Evolutionary conservation across 208 protist genomes (phyloP), one percentile per base, ranked within the genome.

Genomic region (Trypanosoma vivax): DNA sequence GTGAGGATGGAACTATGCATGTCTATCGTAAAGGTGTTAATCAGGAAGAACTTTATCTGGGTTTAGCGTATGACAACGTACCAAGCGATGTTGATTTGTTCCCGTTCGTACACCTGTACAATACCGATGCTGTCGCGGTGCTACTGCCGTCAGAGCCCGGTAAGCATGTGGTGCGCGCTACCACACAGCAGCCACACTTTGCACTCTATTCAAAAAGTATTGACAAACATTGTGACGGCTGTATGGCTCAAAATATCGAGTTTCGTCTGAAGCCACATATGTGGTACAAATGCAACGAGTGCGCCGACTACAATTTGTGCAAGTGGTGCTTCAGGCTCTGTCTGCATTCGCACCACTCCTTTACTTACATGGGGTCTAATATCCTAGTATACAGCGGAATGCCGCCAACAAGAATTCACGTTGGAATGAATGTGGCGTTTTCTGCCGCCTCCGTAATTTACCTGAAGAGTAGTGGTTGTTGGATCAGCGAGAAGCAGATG

Each of bases 241-340:
- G 83, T 68, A 61, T 71, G 11, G 49, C 69, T 9, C 73, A 75
- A 31, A 67, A 88, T 49, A 28, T 63, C 14, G 82, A 90, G 47
- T 65, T 70, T 21, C 43, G 55, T 37, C 61, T 86, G 14, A 41
- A 18, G 33, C 53, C 63, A 2, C 57, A 63, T 13, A 52, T 48
- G n/a, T 89, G 84, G 79, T 95, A 83, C 76, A 88, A 88, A 68
- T 95, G 88, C 65, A 92, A 92, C 54, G 82, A 91, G 56, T 95
- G 88, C 50, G 80, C 70, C 11, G 82, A 95, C 70, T 95, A 92
- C 65, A 70, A 74, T 38, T 70, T 95, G 19, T 95, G 88, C 61
- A 63, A 65, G 38, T 67, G 51, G 31, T 95, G 88, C 68, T 95
- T 91, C 64, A 40, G 51, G 23, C 60, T 74, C 16, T 92, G 75